Evolutionary conservation across 2,329 filamentous ascomycete genomes (phyloP).

Genomic region (Aciculosporium take): DNA sequence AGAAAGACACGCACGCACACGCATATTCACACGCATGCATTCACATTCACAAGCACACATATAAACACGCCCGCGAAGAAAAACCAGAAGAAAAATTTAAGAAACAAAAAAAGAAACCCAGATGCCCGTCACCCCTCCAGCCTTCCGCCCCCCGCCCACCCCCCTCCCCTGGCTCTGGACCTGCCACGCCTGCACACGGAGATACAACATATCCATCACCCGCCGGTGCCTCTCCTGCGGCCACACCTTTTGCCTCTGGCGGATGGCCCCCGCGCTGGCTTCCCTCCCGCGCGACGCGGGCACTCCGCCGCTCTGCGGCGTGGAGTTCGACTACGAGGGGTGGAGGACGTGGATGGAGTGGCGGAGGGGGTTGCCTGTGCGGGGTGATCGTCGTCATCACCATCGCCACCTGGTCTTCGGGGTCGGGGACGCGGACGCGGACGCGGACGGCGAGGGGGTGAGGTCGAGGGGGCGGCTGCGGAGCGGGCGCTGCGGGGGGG

Average conservation of each 20-base stretch:
- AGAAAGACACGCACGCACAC: too few relatives aligned
- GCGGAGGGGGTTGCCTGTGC: background rate
- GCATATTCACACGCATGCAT: too few relatives aligned
- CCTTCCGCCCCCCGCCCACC: background rate
- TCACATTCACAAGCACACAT: too few relatives aligned
- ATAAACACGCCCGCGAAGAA: too few relatives aligned
- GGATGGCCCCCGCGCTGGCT: too few relatives aligned
- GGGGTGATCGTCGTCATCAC: too few relatives aligned
- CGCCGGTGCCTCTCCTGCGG: slow-evolving; percentile 25
- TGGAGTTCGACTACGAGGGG: slow-evolving; percentile 19
- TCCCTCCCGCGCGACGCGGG: too few relatives aligned
- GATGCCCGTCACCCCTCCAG: background rate
- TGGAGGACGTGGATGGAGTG: slow-evolving; percentile 2
- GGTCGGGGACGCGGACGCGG: too few relatives aligned
- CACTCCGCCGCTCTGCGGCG: slow-evolving; percentile 11
- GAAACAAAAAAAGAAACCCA: background rate
- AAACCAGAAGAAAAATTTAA: too few relatives aligned
- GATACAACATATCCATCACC: slow-evolving; percentile 18
- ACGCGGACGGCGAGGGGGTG: background rate
- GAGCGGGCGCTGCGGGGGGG: too few relatives aligned
- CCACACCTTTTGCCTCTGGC: slow-evolving; percentile 20
- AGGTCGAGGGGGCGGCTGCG: too few relatives aligned
- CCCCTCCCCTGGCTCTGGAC: slow-evolving; percentile 19
- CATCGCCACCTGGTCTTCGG: too few relatives aligned
- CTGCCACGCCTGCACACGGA: slow-evolving; percentile 17